Percentiles rank a stretch among this genome's conserved stretches.
phyloP scores from a whole-genome alignment of 129 eudicot species.

The carrot (Daucus carota) region DNA sequence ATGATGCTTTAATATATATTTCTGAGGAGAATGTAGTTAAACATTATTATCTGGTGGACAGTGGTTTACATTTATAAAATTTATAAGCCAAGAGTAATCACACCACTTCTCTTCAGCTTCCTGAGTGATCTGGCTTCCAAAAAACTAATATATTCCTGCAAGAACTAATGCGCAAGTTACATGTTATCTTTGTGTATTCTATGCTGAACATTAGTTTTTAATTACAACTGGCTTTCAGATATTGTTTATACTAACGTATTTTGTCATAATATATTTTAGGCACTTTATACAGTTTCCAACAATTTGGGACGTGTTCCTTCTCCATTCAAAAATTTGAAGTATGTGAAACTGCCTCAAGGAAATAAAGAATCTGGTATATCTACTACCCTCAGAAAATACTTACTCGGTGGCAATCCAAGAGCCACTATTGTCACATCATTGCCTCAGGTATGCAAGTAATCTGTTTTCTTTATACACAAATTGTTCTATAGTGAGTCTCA shows the following conservation, averaged over 20 bases:
- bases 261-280: neutral
- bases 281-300: neutral
- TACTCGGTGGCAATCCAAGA: neutral
- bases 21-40: neutral
- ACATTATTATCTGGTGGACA: neutral
- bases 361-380: neutral
- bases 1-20: neutral
- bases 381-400: neutral
- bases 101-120: too few species aligned
- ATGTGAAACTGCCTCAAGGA: slow-evolving; percentile 1
- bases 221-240: neutral
- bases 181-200: neutral
- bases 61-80: neutral
- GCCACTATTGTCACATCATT: neutral
- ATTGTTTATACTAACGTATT: neutral
- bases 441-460: neutral
- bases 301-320: neutral
- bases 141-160: neutral
- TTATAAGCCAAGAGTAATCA: neutral
- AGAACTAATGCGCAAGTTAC: neutral
- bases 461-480: neutral
- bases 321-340: neutral
- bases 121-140: neutral
- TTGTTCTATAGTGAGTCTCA: too few species aligned
- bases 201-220: neutral